A percentile compares a stretch with the other conserved stretches of the same genome.
phyloP scores from a whole-genome alignment of 768 basidiomycete genomes.

The Lentinus brumalis region DNA sequence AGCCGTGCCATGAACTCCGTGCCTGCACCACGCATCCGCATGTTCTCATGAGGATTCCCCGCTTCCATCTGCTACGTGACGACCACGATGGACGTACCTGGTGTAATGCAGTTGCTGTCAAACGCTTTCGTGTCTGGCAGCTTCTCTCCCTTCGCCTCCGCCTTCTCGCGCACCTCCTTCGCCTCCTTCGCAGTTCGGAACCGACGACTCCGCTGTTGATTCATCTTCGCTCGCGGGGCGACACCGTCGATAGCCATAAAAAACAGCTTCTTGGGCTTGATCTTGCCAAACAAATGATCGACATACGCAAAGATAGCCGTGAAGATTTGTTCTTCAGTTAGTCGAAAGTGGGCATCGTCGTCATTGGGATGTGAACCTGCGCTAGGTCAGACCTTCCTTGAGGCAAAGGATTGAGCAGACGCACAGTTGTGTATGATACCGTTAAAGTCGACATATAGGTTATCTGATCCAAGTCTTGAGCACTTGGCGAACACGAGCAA shows the following conservation, averaged over 20 bases:
- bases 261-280: constrained; percentile 96
- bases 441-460: constrained; percentile 93
- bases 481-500: background rate
- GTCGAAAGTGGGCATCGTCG: constrained; percentile 91
- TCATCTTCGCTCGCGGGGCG: constrained; percentile 98
- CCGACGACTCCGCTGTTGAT: constrained; percentile 92
- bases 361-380: constrained; percentile 95
- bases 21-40: constrained; percentile 46
- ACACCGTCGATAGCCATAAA: constrained; percentile 99
- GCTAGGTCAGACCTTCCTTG: background rate
- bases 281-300: constrained; percentile 94
- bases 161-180: constrained; percentile 83
- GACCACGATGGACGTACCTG: constrained; percentile 59
- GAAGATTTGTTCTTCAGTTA: constrained; percentile 97
- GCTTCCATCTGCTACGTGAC: background rate
- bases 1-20: constrained; percentile 94
- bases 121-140: constrained; percentile 94
- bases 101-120: constrained; percentile 98
- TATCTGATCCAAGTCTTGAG: constrained; percentile 51
- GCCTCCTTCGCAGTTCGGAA: constrained; percentile 96
- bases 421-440: constrained; percentile 85
- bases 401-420: constrained; percentile 1
- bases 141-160: constrained; percentile 85
- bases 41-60: background rate
- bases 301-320: constrained; percentile 97